Base-by-base conservation (phyloP, 2,329 filamentous ascomycete genomes). In the Hansfordia pulvinata region DNA sequence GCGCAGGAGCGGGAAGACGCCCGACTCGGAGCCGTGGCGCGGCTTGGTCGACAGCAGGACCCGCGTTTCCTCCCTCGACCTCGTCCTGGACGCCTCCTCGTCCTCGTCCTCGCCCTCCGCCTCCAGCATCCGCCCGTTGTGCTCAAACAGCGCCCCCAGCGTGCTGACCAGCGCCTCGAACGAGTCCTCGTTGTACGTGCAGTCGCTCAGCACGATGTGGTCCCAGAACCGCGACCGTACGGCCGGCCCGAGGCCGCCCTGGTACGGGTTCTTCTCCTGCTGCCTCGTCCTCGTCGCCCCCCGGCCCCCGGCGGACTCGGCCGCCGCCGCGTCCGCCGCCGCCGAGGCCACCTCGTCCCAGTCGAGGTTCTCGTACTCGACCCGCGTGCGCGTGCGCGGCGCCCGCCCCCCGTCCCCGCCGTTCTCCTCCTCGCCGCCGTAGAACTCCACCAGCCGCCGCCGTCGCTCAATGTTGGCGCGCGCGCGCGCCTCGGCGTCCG, bases 151-250 rank as follows among this genome's bases (percentile, higher is more conserved):
- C 2, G 60, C 56, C 2, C 58, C 59, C 19, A 72, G 46, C 1
- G 67, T 71, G 27, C 55, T 55, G 4, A 71, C 60, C 13, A 74
- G 52, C 3, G 62, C 55, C 2, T 63, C 58, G 15, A 73, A 47
- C 34, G 58, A 61, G 40, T 72, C 67, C 28, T 58, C 60, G 33
- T 73, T 73, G 52, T 73, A 73, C 1, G 67, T 72, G 54, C 69
- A 71, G 43, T 74, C 69, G 41, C 66, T 70, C 13, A 73, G 49
- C 27, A 69, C 52, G 24, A 70, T 40, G 5, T 71, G 45, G 31
- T 71, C 60, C 66, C 66, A 73, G 3, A 43, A 32, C 3, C 44
- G 47, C n/a, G n/a, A n/a, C n/a, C n/a, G n/a, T n/a, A n/a, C n/a
- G n/a, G n/a, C n/a, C n/a, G n/a, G n/a, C n/a, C n/a, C n/a, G n/a